Percentiles rank a stretch among this genome's conserved stretches.
Conservation (phyloP, 768 basidiomycete species). For the Trametes cingulata region DNA sequence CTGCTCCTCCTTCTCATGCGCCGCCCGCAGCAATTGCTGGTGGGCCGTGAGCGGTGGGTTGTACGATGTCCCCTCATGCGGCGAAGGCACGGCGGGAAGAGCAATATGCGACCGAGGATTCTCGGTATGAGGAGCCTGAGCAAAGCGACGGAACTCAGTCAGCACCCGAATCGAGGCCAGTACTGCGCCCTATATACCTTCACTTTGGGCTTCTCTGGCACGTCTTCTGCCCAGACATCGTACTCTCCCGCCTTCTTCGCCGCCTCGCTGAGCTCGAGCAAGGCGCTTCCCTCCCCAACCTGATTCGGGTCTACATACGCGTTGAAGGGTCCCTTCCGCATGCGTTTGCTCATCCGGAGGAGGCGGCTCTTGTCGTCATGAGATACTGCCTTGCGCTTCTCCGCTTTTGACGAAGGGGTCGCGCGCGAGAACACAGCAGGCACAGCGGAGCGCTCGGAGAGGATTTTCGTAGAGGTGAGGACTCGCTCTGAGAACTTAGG, state of each 20-base stretch:
- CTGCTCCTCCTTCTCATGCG: constrained; percentile 64
- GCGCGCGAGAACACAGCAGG: constrained; percentile 76
- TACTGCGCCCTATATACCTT: constrained; percentile 47
- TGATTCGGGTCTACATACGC: constrained; percentile 67
- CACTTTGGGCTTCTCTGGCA: constrained; percentile 37
- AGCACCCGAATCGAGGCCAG: neutral
- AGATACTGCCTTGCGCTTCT: constrained; percentile 52
- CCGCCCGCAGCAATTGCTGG: constrained; percentile 65
- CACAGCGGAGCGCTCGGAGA: constrained; percentile 83
- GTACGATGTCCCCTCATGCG: constrained; percentile 86
- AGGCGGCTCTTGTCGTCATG: constrained; percentile 75
- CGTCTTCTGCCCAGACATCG: constrained; percentile 57
- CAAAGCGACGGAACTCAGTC: neutral
- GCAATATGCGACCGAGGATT: constrained; percentile 56
- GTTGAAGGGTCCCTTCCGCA: constrained; percentile 73
- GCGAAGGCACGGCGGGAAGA: constrained; percentile 64
- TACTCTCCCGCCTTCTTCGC: constrained; percentile 67
- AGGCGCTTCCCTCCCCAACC: constrained; percentile 63
- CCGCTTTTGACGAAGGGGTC: constrained; percentile 27
- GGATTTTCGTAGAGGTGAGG: constrained; percentile 74
- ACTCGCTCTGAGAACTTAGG: constrained; percentile 55
- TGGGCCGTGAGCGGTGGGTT: constrained; percentile 81
- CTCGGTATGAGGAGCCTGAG: constrained; percentile 49
- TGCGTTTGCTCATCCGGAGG: constrained; percentile 72
- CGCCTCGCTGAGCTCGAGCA: constrained; percentile 65